These are phyloP conservation scores for Omphalea diandra DNA, from an alignment of 441 rosid genomes.

Conservation along the genomic window DNA sequence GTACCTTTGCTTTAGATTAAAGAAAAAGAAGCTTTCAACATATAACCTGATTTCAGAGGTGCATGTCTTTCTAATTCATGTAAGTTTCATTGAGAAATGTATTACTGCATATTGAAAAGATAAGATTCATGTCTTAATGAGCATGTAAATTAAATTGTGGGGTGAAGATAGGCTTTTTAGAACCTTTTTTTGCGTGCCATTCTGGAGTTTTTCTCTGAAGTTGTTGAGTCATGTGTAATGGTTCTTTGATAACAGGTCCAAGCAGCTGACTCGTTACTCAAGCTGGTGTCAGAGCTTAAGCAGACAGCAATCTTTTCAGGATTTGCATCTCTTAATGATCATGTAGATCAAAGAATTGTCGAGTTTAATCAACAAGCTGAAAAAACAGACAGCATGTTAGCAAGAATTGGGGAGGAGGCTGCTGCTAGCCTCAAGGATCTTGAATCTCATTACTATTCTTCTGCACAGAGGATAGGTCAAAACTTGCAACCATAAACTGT, in stretches of 20 bases:
- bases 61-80: not conserved
- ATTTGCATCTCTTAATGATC: slow-evolving; percentile 84
- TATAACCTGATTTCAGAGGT: not conserved
- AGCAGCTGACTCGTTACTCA: slow-evolving; percentile 86
- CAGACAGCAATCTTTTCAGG: slow-evolving; percentile 89
- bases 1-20: not conserved
- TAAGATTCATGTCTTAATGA: not conserved
- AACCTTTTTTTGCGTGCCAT: not conserved
- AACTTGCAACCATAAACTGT: slow-evolving; percentile 22
- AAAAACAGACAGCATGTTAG: slow-evolving; percentile 58
- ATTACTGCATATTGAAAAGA: not conserved
- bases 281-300: slow-evolving; percentile 80
- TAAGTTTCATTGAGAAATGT: not conserved
- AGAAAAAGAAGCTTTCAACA: not conserved
- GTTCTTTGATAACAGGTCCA: slow-evolving; percentile 50
- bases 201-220: too few species aligned
- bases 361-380: slow-evolving; percentile 69
- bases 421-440: slow-evolving; percentile 86
- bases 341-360: slow-evolving; percentile 67
- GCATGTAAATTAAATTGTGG: not conserved
- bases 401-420: slow-evolving; percentile 74
- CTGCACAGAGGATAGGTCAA: slow-evolving; percentile 43
- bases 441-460: slow-evolving; percentile 79
- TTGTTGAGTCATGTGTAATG: not conserved
- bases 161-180: not conserved